A percentile compares a stretch with the other conserved stretches of the same genome.
Conservation (phyloP, 805 yeast genomes). For the Zygosaccharomyces gambellarensis region DNA sequence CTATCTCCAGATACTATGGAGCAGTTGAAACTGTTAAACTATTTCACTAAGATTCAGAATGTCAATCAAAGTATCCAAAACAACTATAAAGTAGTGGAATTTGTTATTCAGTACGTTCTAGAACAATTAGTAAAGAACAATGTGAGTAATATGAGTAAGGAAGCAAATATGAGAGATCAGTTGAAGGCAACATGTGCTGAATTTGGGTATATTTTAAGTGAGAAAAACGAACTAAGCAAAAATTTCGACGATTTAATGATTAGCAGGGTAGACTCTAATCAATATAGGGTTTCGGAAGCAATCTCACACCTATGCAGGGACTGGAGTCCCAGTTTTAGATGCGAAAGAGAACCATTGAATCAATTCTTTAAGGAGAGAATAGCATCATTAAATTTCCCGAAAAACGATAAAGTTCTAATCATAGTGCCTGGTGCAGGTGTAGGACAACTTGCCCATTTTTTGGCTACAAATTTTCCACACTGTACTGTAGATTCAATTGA, state of each 20-base stretch:
- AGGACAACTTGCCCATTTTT: constrained; percentile 69
- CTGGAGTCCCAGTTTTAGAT: constrained; percentile 52
- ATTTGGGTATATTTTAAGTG: constrained; percentile 26
- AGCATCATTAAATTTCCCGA: constrained; percentile 18
- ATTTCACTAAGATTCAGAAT: constrained; percentile 46
- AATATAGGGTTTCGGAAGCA: constrained; percentile 55
- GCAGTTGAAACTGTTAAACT: constrained; percentile 43
- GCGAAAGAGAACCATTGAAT: constrained; percentile 51
- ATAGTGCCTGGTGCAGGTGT: constrained; percentile 87
- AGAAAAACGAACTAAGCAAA: constrained; percentile 4
- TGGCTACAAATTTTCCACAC: constrained; percentile 38
- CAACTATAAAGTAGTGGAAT: constrained; percentile 47
- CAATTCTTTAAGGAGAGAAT: constrained; percentile 47
- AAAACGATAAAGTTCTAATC: constrained; percentile 43
- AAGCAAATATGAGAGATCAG: constrained; percentile 39
- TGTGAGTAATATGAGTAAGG: constrained; percentile 17
- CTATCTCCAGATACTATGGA: constrained; percentile 7
- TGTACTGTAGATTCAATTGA: constrained; percentile 69
- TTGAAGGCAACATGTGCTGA: constrained; percentile 36
- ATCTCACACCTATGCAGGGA: constrained; percentile 76
- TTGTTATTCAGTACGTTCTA: constrained; percentile 40
- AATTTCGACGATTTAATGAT: constrained; percentile 2
- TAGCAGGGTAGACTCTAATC: constrained; percentile 20
- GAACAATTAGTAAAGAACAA: constrained; percentile 24
- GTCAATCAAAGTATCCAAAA: constrained; percentile 44